Percentiles rank a stretch among this genome's conserved stretches.
Conservation (phyloP, 1,284 basidiomycete genomes). For the Cystobasidiaceae sp. region DNA sequence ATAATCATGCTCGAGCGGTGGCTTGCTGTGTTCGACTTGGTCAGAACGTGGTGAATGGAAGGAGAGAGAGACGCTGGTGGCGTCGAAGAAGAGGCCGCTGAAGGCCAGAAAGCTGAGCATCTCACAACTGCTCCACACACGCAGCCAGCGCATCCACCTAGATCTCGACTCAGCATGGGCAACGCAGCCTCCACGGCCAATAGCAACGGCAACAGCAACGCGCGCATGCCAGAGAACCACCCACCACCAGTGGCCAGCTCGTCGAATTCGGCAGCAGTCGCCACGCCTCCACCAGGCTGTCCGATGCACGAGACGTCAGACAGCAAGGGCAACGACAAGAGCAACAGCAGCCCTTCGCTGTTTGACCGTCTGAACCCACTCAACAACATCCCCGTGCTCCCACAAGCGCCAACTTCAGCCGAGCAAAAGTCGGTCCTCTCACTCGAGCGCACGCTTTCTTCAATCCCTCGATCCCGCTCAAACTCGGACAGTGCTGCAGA, state of each 20-base stretch:
- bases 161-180: constrained; percentile 13
- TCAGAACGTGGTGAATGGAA: too few relatives aligned
- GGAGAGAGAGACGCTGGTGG: too few relatives aligned
- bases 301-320: constrained; percentile 27
- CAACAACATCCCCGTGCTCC: constrained; percentile 82
- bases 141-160: not conserved
- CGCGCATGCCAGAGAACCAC: not conserved
- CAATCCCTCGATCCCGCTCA: constrained; percentile 69
- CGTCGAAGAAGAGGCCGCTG: too few relatives aligned
- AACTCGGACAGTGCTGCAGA: constrained; percentile 38
- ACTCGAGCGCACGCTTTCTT: constrained; percentile 68
- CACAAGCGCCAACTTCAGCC: constrained; percentile 61
- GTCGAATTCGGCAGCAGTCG: not conserved
- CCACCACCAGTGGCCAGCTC: not conserved
- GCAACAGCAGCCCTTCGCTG: not conserved
- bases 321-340: not conserved
- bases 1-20: too few relatives aligned
- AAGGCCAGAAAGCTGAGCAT: too few relatives aligned
- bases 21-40: too few relatives aligned
- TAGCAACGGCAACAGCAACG: not conserved
- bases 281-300: constrained; percentile 23
- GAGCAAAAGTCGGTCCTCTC: constrained; percentile 62
- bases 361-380: constrained; percentile 60
- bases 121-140: too few relatives aligned
- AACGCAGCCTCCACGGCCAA: constrained; percentile 16